Base-by-base conservation (phyloP, 2,329 filamentous ascomycete species). In the Cladobotryum mycophilum region DNA sequence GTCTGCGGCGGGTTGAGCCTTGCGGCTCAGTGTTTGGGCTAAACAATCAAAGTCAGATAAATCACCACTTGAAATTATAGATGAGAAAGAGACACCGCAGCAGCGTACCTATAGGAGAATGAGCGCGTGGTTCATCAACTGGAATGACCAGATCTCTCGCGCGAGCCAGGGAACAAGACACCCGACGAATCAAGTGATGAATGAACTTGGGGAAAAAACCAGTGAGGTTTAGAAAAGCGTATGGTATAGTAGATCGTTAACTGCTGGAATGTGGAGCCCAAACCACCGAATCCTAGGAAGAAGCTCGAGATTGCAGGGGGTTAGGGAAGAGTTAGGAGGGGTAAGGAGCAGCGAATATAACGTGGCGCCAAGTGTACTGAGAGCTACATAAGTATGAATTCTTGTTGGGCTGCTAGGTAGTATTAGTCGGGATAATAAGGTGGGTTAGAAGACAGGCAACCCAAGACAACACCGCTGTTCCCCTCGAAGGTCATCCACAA, bases 401-500 rank as follows among this genome's bases (percentile, higher is more conserved):
- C 25, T 30, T 11, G 25, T 30, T 30, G 25, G 45, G 49, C 47
- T 43, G 49, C 17, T 25, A 38, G 40, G 38, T 41, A 35, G 17
- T 34, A 18, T 37, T 30, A 30, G 25, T 30, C 25, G 25, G 25
- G 25, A 30, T 30, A 30, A 6, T 30, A 30, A 30, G 25, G 25
- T 30, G 8, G 25, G 25, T 30, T 30, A 8, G 8, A 30, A 30
- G 25, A 30, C 6, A 30, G 38, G 35, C 47, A 45, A 41, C 50
- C 41, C 47, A 52, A 20, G 15, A 47, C 22, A 18, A 42, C 12
- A 6, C 41, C 17, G 48, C 38, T 40, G 41, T 38, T 41, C n/a
- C 41, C 50, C n/a, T 52, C 45, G 45, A 48, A 41, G 50, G 48
- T 48, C 50, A 52, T 48, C 45, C 50, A 30, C 25, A 30, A 30